phyloP scores from a whole-genome alignment of 208 protist genomes.

The Leishmania tarentolae region DNA sequence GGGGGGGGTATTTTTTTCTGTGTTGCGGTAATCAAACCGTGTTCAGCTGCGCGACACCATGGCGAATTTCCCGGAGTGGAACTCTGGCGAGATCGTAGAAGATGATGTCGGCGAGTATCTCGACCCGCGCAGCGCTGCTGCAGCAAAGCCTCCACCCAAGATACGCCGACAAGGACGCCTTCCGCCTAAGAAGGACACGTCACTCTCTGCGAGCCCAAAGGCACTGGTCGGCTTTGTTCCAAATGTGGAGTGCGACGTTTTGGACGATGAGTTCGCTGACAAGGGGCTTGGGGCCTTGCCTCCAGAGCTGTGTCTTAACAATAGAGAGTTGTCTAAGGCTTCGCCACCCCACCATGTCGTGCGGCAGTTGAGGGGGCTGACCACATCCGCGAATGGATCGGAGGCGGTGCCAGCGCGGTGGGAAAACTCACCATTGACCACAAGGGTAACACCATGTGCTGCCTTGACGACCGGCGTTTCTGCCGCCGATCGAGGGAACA shows the following conservation, averaged over 20 bases:
- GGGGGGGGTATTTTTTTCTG: not conserved
- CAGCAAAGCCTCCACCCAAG: constrained; percentile 29
- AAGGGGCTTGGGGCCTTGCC: constrained; percentile 9
- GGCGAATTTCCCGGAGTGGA: constrained; percentile 29
- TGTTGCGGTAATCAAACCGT: not conserved
- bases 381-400: not conserved
- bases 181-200: constrained; percentile 4
- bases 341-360: not conserved
- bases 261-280: constrained; percentile 30
- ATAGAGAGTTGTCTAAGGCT: not conserved
- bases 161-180: not conserved
- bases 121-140: constrained; percentile 11
- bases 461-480: not conserved
- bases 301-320: constrained; percentile 4
- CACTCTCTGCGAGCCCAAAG: constrained; percentile 15
- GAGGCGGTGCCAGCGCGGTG: not conserved
- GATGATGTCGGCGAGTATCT: constrained; percentile 47
- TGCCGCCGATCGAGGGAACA: not conserved
- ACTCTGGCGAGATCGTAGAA: constrained; percentile 44
- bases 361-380: not conserved
- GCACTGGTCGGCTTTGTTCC: constrained; percentile 16
- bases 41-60: not conserved
- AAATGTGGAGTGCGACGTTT: constrained; percentile 19
- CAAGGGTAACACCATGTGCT: not conserved
- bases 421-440: not conserved